phyloP scores from a whole-genome alignment of 306 rosid species.

The Hylodesmum podocarpum region DNA sequence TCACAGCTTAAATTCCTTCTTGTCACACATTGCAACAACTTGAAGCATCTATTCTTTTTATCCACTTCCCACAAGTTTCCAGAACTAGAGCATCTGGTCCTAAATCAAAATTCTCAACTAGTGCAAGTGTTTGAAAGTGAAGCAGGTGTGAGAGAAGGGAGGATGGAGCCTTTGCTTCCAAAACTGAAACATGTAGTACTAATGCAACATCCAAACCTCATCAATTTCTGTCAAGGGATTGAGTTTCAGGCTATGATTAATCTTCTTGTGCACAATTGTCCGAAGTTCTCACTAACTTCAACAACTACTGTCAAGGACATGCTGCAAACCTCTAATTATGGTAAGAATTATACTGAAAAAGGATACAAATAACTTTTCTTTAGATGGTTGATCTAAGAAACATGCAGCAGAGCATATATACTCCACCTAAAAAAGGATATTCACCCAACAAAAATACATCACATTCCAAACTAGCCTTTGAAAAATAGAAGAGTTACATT shows the following conservation, averaged over 20 bases:
- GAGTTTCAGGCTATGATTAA: background rate
- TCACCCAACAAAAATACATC: background rate
- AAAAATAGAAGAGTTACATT: background rate
- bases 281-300: constrained; percentile 18
- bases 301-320: background rate
- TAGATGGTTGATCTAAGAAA: background rate
- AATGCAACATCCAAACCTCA: constrained; percentile 4
- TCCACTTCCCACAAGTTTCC: background rate
- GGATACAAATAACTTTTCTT: background rate
- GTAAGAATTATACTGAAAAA: background rate
- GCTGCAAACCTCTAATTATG: background rate
- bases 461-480: background rate
- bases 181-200: constrained; percentile 12
- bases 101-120: background rate
- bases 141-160: background rate
- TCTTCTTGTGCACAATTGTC: constrained; percentile 21
- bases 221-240: background rate
- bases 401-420: background rate
- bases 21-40: background rate
- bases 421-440: background rate
- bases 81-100: background rate
- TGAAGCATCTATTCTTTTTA: background rate
- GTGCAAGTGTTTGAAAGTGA: background rate
- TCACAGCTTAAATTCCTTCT: background rate
- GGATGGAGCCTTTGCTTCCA: constrained; percentile 17